Evolutionary conservation across 2,329 filamentous ascomycete genomes (phyloP).

Genomic region (Diaporthe vexans): DNA sequence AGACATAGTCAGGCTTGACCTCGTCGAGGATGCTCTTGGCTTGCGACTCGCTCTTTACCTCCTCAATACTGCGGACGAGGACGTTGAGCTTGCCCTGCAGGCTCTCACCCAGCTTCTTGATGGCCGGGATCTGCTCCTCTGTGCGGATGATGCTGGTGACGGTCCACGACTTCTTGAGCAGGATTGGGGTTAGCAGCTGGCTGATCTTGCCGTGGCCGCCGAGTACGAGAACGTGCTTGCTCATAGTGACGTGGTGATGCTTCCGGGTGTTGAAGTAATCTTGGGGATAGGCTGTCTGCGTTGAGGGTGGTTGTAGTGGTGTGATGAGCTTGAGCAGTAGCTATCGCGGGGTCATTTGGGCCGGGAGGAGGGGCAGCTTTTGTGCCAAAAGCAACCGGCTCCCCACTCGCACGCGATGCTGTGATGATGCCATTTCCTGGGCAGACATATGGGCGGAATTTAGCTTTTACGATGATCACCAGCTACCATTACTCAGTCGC

Average conservation of each 20-base stretch:
- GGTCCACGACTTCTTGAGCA: conserved; percentile 80
- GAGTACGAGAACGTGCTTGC: conserved; percentile 76
- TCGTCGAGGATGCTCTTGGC: conserved; percentile 74
- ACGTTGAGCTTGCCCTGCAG: conserved; percentile 76
- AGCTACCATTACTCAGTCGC: conserved; percentile 32
- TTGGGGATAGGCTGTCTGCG: no score
- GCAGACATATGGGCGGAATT: conserved; percentile 28
- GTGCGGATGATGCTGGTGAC: conserved; percentile 85
- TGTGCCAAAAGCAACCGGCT: conserved; percentile 9
- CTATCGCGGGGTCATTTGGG: conserved; percentile 9
- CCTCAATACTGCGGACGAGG: conserved; percentile 78
- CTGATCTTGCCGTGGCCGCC: conserved; percentile 87
- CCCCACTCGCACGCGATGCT: conserved; percentile 20
- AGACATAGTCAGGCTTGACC: conserved; percentile 74
- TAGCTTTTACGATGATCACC: conserved; percentile 27
- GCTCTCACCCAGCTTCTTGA: conserved; percentile 69
- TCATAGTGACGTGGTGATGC: conserved; percentile 43
- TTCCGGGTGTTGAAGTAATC: no score
- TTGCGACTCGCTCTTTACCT: conserved; percentile 73
- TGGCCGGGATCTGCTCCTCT: conserved; percentile 74
- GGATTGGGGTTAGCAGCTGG: conserved; percentile 80
- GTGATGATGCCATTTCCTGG: conserved; percentile 35
- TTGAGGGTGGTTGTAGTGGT: background rate
- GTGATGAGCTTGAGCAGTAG: background rate
- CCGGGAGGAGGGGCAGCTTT: conserved; percentile 24